Conservation (phyloP, 352 stramenopile species). For the Globisporangium heterothallicum region DNA sequence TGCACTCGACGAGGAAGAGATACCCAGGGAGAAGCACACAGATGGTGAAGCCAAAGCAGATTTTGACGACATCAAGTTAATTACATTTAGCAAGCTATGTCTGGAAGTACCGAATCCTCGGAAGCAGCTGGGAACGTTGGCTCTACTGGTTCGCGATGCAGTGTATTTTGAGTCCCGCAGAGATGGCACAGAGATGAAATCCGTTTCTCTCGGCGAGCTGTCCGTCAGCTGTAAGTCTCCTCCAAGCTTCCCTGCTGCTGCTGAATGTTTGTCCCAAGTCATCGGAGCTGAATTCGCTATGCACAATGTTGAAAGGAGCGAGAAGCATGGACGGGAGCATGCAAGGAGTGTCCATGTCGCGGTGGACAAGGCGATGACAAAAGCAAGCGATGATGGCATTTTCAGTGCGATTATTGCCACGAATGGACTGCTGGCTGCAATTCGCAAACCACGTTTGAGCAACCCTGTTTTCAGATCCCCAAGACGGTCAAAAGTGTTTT, state of each 20-base stretch:
- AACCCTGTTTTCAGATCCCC: background rate
- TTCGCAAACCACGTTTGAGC: background rate
- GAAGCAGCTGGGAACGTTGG: background rate
- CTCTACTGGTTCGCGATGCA: constrained; percentile 6
- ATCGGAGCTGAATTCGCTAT: constrained; percentile 1
- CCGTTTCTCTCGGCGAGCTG: constrained; percentile 4
- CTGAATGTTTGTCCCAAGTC: constrained; percentile 8
- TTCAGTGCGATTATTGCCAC: background rate
- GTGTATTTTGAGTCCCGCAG: constrained; percentile 6
- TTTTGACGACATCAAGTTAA: constrained; percentile 14
- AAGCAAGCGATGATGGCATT: constrained; percentile 1
- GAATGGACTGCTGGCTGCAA: background rate
- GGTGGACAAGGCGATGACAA: background rate
- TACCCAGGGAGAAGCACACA: background rate
- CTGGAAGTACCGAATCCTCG: constrained; percentile 15
- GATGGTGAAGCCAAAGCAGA: background rate
- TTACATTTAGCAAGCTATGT: constrained; percentile 29
- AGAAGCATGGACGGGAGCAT: background rate
- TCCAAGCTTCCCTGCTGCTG: background rate
- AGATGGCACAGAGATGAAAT: background rate
- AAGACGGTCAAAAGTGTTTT: constrained; percentile 15
- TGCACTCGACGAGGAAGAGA: background rate
- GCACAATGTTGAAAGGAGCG: background rate
- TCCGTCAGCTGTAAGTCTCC: constrained; percentile 4
- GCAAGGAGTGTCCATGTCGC: background rate